These are phyloP conservation scores for Rhodotorula toruloides DNA, from an alignment of 768 basidiomycete genomes.

Conservation along the genomic window DNA sequence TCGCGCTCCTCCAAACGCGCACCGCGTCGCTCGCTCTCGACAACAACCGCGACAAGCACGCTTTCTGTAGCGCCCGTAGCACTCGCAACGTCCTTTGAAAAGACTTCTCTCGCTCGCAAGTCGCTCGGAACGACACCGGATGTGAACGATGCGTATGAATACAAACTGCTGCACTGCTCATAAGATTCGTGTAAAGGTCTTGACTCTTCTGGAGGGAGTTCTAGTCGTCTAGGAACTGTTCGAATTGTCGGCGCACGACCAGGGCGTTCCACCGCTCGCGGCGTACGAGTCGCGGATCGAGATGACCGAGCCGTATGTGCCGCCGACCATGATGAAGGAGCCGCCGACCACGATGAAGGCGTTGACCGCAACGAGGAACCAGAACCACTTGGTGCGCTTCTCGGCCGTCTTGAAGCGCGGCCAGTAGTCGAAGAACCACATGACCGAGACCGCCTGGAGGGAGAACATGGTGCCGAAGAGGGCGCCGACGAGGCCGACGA, in stretches of 20 bases:
- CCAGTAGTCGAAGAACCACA: slow-evolving; percentile 35
- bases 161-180: no score
- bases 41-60: no score
- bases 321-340: slow-evolving; percentile 38
- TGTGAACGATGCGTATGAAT: no score
- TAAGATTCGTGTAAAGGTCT: no score
- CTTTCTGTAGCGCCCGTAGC: no score
- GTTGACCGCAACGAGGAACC: slow-evolving; percentile 11
- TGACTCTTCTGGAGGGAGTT: no score
- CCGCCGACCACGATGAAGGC: slow-evolving; percentile 33
- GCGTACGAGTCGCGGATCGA: slow-evolving; percentile 18
- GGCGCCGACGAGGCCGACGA: slow-evolving; percentile 38
- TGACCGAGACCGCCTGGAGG: slow-evolving; percentile 18
- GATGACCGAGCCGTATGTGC: slow-evolving; percentile 25
- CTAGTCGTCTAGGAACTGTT: not conserved
- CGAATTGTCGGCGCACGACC: slow-evolving; percentile 37
- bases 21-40: no score
- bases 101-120: no score
- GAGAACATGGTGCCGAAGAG: slow-evolving; percentile 38
- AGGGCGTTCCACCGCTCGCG: slow-evolving; percentile 19
- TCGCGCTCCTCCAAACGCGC: no score
- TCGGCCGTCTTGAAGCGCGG: no score
- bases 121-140: no score
- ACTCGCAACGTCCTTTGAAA: no score
- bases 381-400: not conserved